Conservation (phyloP, 768 basidiomycete genomes). For the Collybia sp. region DNA sequence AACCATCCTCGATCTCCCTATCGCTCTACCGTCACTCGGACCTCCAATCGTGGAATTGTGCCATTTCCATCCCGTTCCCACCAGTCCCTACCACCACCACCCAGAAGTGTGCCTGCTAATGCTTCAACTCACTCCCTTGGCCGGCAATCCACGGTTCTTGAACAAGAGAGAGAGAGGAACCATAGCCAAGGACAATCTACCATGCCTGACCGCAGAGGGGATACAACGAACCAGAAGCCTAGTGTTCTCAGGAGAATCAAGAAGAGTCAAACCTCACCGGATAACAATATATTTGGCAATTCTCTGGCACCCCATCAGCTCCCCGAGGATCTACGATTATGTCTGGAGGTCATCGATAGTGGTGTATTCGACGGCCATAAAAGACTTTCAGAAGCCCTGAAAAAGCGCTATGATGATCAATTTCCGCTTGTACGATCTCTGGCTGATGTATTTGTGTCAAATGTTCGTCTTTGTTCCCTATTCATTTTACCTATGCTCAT, state of each 20-base stretch:
- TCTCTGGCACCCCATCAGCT: conserved; percentile 72
- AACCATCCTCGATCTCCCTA: conserved; percentile 79
- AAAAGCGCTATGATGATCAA: conserved; percentile 92
- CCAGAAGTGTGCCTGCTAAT: conserved; percentile 46
- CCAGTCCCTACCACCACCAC: conserved; percentile 67
- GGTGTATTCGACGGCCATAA: conserved; percentile 90
- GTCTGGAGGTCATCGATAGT: conserved; percentile 81
- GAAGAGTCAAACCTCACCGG: conserved; percentile 53
- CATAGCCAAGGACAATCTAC: conserved; percentile 41
- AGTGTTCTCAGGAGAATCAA: conserved; percentile 66
- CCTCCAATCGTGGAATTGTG: conserved; percentile 35
- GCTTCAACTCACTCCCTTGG: conserved; percentile 75
- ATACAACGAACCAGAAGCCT: conserved; percentile 25
- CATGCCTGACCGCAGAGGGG: not conserved
- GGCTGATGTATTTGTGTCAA: conserved; percentile 93
- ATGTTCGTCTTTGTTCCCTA: conserved; percentile 51
- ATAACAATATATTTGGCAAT: conserved; percentile 38
- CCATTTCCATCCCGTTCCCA: conserved; percentile 82
- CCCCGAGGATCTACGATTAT: conserved; percentile 82
- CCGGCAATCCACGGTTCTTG: conserved; percentile 54
- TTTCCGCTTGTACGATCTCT: conserved; percentile 90
- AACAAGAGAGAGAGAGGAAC: conserved; percentile 43
- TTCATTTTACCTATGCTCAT: conserved; percentile 3
- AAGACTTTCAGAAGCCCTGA: conserved; percentile 76
- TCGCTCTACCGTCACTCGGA: conserved; percentile 41